A percentile compares a stretch with the other conserved stretches of the same genome.
Evolutionary conservation across 1,284 basidiomycete species (phyloP).

Genomic region (Mrakiaceae sp.): DNA sequence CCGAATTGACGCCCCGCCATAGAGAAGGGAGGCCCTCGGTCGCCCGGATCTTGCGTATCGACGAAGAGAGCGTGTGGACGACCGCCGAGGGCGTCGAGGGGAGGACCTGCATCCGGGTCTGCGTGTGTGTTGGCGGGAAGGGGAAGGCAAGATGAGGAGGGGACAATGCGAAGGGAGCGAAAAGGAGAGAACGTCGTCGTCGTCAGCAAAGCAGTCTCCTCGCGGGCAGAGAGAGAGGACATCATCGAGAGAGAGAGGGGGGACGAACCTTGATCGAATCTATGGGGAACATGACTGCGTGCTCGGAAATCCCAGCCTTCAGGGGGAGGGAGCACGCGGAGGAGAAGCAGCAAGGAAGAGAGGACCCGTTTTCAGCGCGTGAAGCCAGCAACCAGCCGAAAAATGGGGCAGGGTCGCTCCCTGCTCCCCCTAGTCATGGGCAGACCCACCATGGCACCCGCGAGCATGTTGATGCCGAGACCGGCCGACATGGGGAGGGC

Average conservation of each 20-base stretch:
- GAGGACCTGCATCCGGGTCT: constrained; percentile 99
- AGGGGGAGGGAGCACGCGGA: constrained; percentile 8
- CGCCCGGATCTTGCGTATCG: constrained; percentile 49
- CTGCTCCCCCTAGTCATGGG: not conserved
- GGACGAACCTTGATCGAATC: constrained; percentile 87
- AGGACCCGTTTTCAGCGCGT: not conserved
- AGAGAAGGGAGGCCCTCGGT: constrained; percentile 83
- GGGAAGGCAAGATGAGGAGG: not conserved
- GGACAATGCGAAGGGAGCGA: not conserved
- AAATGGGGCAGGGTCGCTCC: not conserved
- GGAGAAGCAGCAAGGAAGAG: not conserved
- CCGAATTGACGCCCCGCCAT: constrained; percentile 96
- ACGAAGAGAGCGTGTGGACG: constrained; percentile 23
- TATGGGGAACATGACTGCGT: constrained; percentile 96
- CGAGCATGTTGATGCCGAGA: constrained; percentile 77
- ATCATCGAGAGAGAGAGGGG: not conserved
- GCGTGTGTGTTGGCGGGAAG: constrained; percentile 10
- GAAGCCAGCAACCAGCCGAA: not conserved
- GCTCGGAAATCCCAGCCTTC: constrained; percentile 96
- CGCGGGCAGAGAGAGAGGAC: not conserved
- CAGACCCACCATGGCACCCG: constrained; percentile 74
- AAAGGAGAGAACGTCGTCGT: no score
- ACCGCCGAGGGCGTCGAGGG: constrained; percentile 22
- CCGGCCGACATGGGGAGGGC: constrained; percentile 11
- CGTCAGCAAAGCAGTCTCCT: constrained; percentile 1